Evolutionary conservation across 805 yeast species (phyloP).

Genomic region (Cyberlindnera galapagoensis): DNA sequence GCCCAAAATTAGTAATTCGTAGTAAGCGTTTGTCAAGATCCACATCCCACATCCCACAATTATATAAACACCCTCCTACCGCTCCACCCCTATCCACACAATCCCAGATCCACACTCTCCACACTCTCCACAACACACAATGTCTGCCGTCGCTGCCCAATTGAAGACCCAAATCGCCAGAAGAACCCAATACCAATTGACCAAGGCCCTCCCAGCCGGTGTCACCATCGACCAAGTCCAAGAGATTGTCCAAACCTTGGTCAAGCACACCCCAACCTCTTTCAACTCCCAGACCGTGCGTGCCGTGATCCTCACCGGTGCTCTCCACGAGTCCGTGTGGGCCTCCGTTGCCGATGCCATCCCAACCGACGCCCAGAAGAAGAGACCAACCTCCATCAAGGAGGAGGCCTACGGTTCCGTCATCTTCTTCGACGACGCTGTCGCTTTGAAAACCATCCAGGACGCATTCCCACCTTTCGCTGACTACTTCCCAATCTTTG

Average conservation of each 20-base stretch:
- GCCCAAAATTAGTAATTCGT: too few species aligned
- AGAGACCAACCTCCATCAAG: constrained; percentile 36
- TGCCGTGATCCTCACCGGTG: constrained; percentile 42
- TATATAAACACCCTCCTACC: too few species aligned
- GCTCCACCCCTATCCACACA: too few species aligned
- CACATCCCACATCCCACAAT: too few species aligned
- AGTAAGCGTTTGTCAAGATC: too few species aligned
- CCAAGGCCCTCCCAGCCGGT: constrained; percentile 37
- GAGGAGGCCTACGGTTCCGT: constrained; percentile 45
- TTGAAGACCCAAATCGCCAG: constrained; percentile 32
- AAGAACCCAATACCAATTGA: constrained; percentile 42
- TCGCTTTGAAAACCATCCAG: constrained; percentile 33
- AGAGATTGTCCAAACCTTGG: constrained; percentile 34
- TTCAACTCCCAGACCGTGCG: constrained; percentile 47
- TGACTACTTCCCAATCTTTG: constrained; percentile 41
- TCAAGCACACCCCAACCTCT: constrained; percentile 43
- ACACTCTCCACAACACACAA: too few species aligned
- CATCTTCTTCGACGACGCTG: constrained; percentile 40
- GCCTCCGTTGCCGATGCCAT: constrained; percentile 32
- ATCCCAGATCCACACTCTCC: too few species aligned
- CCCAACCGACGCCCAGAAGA: constrained; percentile 31
- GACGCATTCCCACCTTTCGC: constrained; percentile 37
- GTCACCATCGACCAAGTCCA: constrained; percentile 35
- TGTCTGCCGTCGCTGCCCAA: constrained; percentile 16
- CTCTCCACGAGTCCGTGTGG: constrained; percentile 41